phyloP scores from a whole-genome alignment of 2,329 filamentous ascomycete species.

The Trichoderma atroviride region DNA sequence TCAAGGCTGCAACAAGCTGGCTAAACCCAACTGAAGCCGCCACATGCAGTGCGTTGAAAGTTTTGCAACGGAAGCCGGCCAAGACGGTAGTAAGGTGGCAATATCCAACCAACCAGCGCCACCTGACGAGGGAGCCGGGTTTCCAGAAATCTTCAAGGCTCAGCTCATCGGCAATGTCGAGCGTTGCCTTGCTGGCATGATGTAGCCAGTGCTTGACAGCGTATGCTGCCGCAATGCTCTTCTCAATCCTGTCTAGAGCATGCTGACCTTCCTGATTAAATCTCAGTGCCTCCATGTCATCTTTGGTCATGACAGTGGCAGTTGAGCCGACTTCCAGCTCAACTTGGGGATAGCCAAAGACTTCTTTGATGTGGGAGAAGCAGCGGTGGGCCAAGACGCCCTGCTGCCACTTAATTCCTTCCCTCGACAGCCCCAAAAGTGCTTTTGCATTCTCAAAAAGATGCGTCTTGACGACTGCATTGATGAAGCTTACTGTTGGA shows the following conservation, averaged over 20 bases:
- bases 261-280: slow-evolving; percentile 26
- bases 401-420: slow-evolving; percentile 47
- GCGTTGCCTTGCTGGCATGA: slow-evolving; percentile 46
- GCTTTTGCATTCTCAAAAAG: slow-evolving; percentile 42
- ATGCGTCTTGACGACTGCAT: slow-evolving; percentile 43
- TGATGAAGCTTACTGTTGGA: slow-evolving; percentile 30
- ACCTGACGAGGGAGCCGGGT: slow-evolving; percentile 39
- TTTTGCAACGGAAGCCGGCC: slow-evolving; percentile 35
- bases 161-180: slow-evolving; percentile 46
- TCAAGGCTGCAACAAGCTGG: slow-evolving; percentile 42
- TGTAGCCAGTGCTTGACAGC: slow-evolving; percentile 47
- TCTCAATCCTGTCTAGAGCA: slow-evolving; percentile 37
- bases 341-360: slow-evolving; percentile 36
- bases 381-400: slow-evolving; percentile 45
- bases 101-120: slow-evolving; percentile 44
- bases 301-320: neutral
- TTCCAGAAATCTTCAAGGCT: slow-evolving; percentile 46
- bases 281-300: neutral
- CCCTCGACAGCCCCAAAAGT: slow-evolving; percentile 41
- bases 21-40: slow-evolving; percentile 44
- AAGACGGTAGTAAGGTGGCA: slow-evolving; percentile 39
- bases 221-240: slow-evolving; percentile 39
- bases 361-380: slow-evolving; percentile 43
- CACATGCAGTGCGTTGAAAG: slow-evolving; percentile 44
- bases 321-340: neutral